Conservation (phyloP, 306 rosid genomes). For the Gastrolobium bilobum region DNA sequence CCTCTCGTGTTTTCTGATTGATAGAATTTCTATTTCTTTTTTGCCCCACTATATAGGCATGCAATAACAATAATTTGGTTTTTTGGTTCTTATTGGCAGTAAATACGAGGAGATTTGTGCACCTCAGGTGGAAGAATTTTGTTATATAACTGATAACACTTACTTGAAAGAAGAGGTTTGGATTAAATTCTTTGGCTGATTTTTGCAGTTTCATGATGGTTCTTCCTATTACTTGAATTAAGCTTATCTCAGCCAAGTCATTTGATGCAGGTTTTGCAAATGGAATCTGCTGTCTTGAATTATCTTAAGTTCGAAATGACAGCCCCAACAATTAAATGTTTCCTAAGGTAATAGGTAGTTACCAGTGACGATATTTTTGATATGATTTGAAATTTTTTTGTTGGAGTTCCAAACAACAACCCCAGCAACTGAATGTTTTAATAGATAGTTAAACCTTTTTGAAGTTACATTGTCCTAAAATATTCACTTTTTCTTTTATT, state of each 20-base stretch:
- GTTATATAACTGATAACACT: constrained; percentile 91
- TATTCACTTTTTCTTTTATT: constrained; percentile 21
- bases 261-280: constrained; percentile 72
- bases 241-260: constrained; percentile 28
- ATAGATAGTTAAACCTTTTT: not conserved
- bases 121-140: constrained; percentile 92
- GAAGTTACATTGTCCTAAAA: constrained; percentile 12
- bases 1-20: not conserved
- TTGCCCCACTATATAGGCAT: not conserved
- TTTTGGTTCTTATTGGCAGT: constrained; percentile 53
- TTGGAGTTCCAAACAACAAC: constrained; percentile 1
- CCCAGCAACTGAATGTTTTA: constrained; percentile 25
- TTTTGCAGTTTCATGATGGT: not conserved
- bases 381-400: constrained; percentile 18
- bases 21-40: not conserved
- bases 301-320: constrained; percentile 90
- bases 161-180: constrained; percentile 86
- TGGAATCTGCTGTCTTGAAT: constrained; percentile 89
- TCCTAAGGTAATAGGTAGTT: constrained; percentile 62
- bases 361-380: not conserved
- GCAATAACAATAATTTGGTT: constrained; percentile 12
- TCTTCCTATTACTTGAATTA: constrained; percentile 4
- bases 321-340: constrained; percentile 84
- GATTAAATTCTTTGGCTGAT: constrained; percentile 17
- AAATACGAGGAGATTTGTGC: constrained; percentile 96